Evolutionary conservation across 257 asterid species (phyloP), one percentile per base, ranked within the genome.

Genomic region (Penstemon eatonii): DNA sequence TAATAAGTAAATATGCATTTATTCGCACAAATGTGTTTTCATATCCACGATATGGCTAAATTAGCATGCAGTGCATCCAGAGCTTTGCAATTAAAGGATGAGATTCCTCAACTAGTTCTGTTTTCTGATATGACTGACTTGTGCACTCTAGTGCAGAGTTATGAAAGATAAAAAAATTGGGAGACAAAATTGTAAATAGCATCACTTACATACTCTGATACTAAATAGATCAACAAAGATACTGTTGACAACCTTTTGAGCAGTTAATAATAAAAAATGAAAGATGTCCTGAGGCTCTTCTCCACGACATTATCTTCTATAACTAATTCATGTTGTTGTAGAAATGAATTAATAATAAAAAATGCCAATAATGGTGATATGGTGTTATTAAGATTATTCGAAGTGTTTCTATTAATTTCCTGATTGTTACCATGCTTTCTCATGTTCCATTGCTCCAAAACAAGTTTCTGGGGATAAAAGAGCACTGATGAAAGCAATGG

Each of bases 371-470:
- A 25, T 25, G 33, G 56, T 10, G 33, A 12, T 51, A 50, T 43
- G 49, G 12, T 5, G 15, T 39, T 42, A 43, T 25, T 47, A 66
- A 66, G 68, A 42, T 41, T 54, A 43, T 66, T 25, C 33, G 33
- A 25, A 25, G 33, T 4, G 5, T 12, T 0, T 12, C 42, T 25
- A 25, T 25, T 25, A 49, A 43, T 39, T 42, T 10, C 45, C 3
- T 62, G 5, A 13, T 8, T 10, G 54, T 43, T 11, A 56, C 15
- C 33, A 49, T 49, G 44, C 7, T 19, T 56, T 8, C 10, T 18
- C 33, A 41, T 60, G 38, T 8, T 10, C 33, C 9, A 11, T 39
- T 12, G 4, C 25, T 59, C 41, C 33, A 25, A 25, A 25, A 25
- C 33, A 25, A 45, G 0, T 46, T 3, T 8, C 2, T 12, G 51